Percentiles rank a stretch among this genome's conserved stretches.
Conservation (phyloP, 169 alveolate genomes). For the Plasmodium yoelii region DNA sequence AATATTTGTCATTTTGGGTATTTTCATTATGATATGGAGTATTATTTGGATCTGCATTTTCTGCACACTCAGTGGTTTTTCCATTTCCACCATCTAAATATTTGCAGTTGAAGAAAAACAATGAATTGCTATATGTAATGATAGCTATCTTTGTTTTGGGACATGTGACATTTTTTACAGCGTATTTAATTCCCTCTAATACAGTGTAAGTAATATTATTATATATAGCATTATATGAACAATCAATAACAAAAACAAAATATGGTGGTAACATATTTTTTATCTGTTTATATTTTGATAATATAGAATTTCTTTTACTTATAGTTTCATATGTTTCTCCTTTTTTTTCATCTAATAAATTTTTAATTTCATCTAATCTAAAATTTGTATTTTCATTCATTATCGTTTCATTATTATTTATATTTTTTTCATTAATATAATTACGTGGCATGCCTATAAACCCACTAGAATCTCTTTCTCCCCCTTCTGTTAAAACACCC, state of each 20-base stretch:
- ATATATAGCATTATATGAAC: conserved; percentile 59
- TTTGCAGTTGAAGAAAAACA: conserved; percentile 46
- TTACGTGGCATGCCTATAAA: background rate
- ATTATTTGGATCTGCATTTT: background rate
- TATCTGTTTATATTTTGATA: conserved; percentile 39
- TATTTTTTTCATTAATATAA: background rate
- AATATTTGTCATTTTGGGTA: background rate
- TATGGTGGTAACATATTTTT: conserved; percentile 63
- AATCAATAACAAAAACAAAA: conserved; percentile 65
- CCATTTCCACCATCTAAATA: background rate
- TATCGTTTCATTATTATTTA: conserved; percentile 12
- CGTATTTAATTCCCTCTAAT: conserved; percentile 63
- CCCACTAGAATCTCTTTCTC: background rate
- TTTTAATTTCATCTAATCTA: conserved; percentile 44
- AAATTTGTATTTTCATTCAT: conserved; percentile 16
- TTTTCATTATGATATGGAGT: background rate
- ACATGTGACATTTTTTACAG: conserved; percentile 57
- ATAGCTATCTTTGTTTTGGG: conserved; percentile 63
- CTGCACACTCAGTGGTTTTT: background rate
- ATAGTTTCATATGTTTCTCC: conserved; percentile 33
- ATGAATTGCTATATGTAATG: conserved; percentile 32
- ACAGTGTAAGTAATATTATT: conserved; percentile 59
- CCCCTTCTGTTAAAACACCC: background rate
- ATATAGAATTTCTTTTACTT: conserved; percentile 37
- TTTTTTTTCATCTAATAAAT: conserved; percentile 27